These are phyloP conservation scores for Papilionanthe hybrid DNA, from an alignment of 116 monocot genomes.

Conservation along the genomic window DNA sequence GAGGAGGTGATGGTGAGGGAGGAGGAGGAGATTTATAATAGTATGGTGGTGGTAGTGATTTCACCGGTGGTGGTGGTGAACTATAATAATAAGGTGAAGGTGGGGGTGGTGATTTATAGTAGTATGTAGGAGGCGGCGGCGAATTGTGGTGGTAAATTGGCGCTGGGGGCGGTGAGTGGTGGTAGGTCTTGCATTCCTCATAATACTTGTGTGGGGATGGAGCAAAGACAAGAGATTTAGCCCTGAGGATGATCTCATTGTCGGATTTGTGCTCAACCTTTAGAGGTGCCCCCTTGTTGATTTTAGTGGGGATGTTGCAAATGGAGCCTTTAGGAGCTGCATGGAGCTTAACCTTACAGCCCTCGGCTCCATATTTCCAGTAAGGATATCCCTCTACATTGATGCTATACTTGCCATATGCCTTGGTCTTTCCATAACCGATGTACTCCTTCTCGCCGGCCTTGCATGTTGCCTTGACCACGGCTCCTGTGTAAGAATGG, in stretches of 20 bases:
- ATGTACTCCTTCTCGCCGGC: slow-evolving; percentile 16
- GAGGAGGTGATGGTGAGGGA: slow-evolving; percentile 16
- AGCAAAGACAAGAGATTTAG: slow-evolving; percentile 45
- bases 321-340: slow-evolving; percentile 35
- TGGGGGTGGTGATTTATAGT: slow-evolving; percentile 28
- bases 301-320: slow-evolving; percentile 30
- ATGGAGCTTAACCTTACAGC: slow-evolving; percentile 43
- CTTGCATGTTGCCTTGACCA: slow-evolving; percentile 43
- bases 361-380: slow-evolving; percentile 22
- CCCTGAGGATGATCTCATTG: slow-evolving; percentile 25
- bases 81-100: slow-evolving; percentile 26
- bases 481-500: slow-evolving; percentile 17
- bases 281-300: slow-evolving; percentile 23
- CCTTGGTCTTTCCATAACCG: slow-evolving; percentile 32
- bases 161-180: slow-evolving; percentile 13
- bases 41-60: slow-evolving; percentile 14
- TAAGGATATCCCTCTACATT: slow-evolving; percentile 31
- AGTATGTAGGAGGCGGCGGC: slow-evolving; percentile 23
- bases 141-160: slow-evolving; percentile 19
- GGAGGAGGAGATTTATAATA: slow-evolving; percentile 17
- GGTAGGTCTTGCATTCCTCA: slow-evolving; percentile 26
- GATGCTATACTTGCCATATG: slow-evolving; percentile 36
- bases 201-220: slow-evolving; percentile 19
- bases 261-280: slow-evolving; percentile 14
- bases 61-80: slow-evolving; percentile 24